phyloP scores from a whole-genome alignment of 2,329 filamentous ascomycete species.

The Pestalotiopsis sp. region DNA sequence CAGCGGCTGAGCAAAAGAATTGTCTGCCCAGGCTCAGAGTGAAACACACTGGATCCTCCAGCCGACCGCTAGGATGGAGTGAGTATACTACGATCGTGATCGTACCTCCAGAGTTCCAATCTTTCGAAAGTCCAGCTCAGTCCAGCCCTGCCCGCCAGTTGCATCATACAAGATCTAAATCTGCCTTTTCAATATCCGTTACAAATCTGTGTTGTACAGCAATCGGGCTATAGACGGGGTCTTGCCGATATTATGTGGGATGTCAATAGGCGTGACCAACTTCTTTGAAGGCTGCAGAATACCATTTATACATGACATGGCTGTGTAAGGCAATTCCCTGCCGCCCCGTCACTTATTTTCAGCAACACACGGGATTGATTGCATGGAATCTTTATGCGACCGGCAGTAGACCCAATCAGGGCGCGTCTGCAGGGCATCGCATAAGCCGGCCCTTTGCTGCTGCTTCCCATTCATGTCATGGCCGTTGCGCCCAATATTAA shows the following conservation, averaged over 20 bases:
- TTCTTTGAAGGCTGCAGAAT: neutral
- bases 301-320: constrained; percentile 3
- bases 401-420: constrained; percentile 10
- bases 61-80: no score
- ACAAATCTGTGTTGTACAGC: neutral
- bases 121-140: no score
- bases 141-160: no score
- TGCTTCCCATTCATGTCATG: constrained; percentile 1
- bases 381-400: constrained; percentile 28
- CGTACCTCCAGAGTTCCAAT: no score
- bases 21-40: no score
- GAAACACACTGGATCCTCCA: no score
- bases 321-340: constrained; percentile 16
- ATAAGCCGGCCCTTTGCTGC: constrained; percentile 7
- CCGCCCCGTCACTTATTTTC: constrained; percentile 22
- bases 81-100: no score
- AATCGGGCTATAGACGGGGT: neutral
- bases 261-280: no score
- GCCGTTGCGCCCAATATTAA: constrained; percentile 14
- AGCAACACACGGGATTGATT: constrained; percentile 19
- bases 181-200: no score
- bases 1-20: no score
- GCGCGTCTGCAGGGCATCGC: neutral
- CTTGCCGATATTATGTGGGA: neutral
- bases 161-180: no score